Conservation (phyloP, 441 rosid species). For the Raphanus hybrid region DNA sequence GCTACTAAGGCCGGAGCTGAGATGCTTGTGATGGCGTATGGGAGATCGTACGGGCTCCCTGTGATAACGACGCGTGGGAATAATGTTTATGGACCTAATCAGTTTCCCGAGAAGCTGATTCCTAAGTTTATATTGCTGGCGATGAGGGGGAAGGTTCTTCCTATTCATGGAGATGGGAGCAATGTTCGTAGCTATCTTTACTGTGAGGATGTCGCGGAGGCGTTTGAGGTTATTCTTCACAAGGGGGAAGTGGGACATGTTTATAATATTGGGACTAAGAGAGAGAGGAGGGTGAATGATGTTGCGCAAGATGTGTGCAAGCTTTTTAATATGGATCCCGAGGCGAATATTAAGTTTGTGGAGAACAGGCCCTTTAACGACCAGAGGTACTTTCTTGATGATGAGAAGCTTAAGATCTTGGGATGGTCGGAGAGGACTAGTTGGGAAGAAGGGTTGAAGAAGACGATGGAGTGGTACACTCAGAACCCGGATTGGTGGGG, state of each 20-base stretch:
- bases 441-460: constrained; percentile 55
- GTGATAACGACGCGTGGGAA: constrained; percentile 66
- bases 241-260: neutral
- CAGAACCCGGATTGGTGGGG: constrained; percentile 59
- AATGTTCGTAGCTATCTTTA: neutral
- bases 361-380: constrained; percentile 60
- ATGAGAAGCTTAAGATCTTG: constrained; percentile 50
- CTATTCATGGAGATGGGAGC: neutral
- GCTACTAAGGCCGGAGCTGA: constrained; percentile 68
- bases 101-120: constrained; percentile 64
- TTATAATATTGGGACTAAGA: neutral
- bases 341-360: constrained; percentile 48
- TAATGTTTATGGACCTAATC: constrained; percentile 67
- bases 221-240: constrained; percentile 1
- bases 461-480: constrained; percentile 55
- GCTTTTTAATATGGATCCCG: constrained; percentile 48
- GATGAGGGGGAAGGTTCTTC: neutral
- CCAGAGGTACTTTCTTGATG: constrained; percentile 56
- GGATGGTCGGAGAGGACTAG: constrained; percentile 53
- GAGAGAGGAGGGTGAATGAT: constrained; percentile 11
- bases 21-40: constrained; percentile 71
- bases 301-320: constrained; percentile 54
- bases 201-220: neutral
- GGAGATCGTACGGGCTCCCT: constrained; percentile 65
- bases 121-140: constrained; percentile 19